Evolutionary conservation across 257 asterid genomes (phyloP).

Genomic region (Solanum gandarillasii): DNA sequence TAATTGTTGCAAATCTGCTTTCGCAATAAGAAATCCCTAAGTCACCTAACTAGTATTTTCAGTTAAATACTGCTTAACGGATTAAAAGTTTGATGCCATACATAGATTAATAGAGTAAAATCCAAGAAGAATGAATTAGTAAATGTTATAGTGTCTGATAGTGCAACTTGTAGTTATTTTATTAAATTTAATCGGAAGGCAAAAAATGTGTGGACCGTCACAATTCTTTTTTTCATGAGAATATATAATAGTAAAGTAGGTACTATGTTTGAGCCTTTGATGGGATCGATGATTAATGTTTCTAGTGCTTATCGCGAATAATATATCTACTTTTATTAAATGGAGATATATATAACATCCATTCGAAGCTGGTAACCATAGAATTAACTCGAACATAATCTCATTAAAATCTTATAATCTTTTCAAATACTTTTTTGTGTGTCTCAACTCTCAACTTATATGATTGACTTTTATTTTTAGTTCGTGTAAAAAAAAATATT

Average conservation of each 20-base stretch:
- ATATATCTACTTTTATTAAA: background rate
- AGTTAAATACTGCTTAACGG: background rate
- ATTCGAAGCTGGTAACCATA: background rate
- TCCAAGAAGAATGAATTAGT: background rate
- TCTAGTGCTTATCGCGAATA: background rate
- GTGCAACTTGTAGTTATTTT: background rate
- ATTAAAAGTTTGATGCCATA: background rate
- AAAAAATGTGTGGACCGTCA: background rate
- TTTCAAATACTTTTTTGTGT: background rate
- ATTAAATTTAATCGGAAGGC: background rate
- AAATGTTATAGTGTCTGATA: background rate
- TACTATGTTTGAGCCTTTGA: background rate
- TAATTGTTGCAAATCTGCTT: background rate
- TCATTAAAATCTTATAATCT: background rate
- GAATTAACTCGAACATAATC: too few relatives aligned
- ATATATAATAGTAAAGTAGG: background rate
- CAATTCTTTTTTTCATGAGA: background rate
- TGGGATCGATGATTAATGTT: background rate
- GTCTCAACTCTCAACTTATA: background rate
- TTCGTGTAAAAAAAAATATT: too few relatives aligned
- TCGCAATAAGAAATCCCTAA: background rate
- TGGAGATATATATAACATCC: background rate
- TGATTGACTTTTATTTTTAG: background rate
- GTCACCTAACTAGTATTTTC: background rate
- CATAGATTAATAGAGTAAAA: background rate